phyloP scores from a whole-genome alignment of 2,329 filamentous ascomycete species.

The Chrysosporium keratinophilum region DNA sequence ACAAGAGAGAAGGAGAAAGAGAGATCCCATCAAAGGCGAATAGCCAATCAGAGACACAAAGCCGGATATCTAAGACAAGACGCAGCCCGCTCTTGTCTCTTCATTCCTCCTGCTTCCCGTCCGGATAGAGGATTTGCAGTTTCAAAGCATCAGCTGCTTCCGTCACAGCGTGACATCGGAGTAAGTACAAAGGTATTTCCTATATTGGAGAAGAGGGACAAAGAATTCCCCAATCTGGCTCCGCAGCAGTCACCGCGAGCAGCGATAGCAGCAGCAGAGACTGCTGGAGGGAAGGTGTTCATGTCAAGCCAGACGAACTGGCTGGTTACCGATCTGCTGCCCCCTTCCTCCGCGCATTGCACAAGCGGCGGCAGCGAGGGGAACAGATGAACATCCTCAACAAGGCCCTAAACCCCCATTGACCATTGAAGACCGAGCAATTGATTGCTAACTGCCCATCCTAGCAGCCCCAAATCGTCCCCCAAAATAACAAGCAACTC shows the following conservation, averaged over 20 bases:
- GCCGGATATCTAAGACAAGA: background rate
- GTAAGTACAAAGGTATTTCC: conserved; percentile 10
- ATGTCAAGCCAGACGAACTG: background rate
- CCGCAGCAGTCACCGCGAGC: background rate
- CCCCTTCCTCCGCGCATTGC: background rate
- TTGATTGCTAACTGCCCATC: conserved; percentile 1
- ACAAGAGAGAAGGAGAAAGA: background rate
- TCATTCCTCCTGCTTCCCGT: background rate
- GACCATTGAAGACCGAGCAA: background rate
- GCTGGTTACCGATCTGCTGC: background rate
- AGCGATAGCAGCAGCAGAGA: background rate
- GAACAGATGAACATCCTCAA: background rate
- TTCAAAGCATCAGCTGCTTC: conserved; percentile 6
- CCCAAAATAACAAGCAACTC: background rate
- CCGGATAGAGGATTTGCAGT: background rate
- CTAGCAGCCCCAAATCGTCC: background rate
- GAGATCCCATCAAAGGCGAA: background rate
- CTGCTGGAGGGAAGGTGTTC: background rate
- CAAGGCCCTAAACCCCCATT: conserved; percentile 2
- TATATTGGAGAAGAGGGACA: background rate
- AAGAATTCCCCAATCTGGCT: background rate
- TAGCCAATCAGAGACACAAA: conserved; percentile 4
- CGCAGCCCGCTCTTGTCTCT: background rate
- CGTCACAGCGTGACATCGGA: conserved; percentile 2
- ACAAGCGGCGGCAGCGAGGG: background rate